A percentile compares a stretch with the other conserved stretches of the same genome.
phyloP scores from a whole-genome alignment of 2,329 filamentous ascomycete species.

The Colletotrichum sp. region DNA sequence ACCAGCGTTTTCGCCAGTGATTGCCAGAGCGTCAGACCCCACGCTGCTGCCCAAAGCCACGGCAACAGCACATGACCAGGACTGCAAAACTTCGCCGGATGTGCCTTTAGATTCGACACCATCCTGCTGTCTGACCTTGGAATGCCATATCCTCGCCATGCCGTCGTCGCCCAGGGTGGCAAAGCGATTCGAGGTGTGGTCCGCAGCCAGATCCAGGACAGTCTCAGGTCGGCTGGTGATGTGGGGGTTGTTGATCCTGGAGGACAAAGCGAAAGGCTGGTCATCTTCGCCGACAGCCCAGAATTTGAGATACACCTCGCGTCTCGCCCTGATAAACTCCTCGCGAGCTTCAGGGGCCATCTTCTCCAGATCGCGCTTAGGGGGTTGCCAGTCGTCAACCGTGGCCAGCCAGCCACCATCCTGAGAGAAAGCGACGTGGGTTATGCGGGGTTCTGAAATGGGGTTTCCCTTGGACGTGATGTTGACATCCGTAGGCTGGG shows the following conservation, averaged over 20 bases:
- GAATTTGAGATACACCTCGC: constrained; percentile 88
- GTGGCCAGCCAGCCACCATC: constrained; percentile 92
- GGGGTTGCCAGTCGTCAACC: constrained; percentile 88
- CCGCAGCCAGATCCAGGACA: constrained; percentile 76
- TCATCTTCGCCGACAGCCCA: constrained; percentile 72
- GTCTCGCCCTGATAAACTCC: constrained; percentile 55
- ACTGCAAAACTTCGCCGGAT: constrained; percentile 65
- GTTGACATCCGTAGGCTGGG: constrained; percentile 84
- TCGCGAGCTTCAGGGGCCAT: constrained; percentile 38
- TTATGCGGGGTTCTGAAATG: constrained; percentile 80
- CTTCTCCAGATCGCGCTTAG: constrained; percentile 68
- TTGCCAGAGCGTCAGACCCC: constrained; percentile 36
- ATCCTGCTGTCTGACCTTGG: constrained; percentile 71
- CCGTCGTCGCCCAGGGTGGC: constrained; percentile 86
- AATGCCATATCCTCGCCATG: constrained; percentile 80
- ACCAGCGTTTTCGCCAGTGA: constrained; percentile 31
- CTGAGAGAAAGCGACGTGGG: constrained; percentile 74
- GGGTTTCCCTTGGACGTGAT: constrained; percentile 73
- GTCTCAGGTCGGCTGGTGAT: constrained; percentile 57
- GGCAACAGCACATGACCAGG: constrained; percentile 71
- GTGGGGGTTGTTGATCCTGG: constrained; percentile 86
- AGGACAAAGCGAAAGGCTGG: constrained; percentile 74
- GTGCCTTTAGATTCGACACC: constrained; percentile 68
- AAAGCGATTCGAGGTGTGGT: constrained; percentile 74
- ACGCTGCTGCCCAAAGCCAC: constrained; percentile 30